Percentiles rank a stretch among this genome's conserved stretches.
Conservation (phyloP, 768 basidiomycete genomes). For the Suillus alpinus region DNA sequence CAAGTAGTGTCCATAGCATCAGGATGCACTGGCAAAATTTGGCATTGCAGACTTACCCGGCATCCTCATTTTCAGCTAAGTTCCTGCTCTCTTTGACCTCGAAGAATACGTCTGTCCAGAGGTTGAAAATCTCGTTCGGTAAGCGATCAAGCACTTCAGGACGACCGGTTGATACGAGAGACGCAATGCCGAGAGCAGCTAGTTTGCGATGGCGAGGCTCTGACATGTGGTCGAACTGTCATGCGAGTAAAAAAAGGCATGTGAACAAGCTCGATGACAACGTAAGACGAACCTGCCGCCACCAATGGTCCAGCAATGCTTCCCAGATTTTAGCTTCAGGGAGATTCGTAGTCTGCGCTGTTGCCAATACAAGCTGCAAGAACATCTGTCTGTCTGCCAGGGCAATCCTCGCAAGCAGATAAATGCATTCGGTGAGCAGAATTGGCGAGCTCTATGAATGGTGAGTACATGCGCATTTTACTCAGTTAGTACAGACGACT, state of each 20-base stretch:
- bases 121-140: conserved; percentile 72
- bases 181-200: conserved; percentile 76
- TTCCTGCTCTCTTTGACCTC: conserved; percentile 74
- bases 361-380: conserved; percentile 64
- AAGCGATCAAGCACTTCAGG: conserved; percentile 71
- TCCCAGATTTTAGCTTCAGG: conserved; percentile 61
- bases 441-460: conserved; percentile 26
- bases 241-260: conserved; percentile 1
- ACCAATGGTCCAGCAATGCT: conserved; percentile 74
- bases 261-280: background rate
- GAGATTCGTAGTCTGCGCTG: conserved; percentile 45
- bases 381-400: conserved; percentile 67
- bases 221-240: conserved; percentile 87
- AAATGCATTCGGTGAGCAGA: conserved; percentile 65
- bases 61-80: conserved; percentile 33
- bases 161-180: conserved; percentile 71
- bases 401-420: conserved; percentile 71
- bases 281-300: conserved; percentile 58
- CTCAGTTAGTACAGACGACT: conserved; percentile 4
- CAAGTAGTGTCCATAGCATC: background rate
- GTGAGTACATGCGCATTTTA: conserved; percentile 9
- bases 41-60: conserved; percentile 24
- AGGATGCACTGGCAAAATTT: background rate
- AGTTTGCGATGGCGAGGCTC: conserved; percentile 84
- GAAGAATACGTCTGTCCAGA: conserved; percentile 88